phyloP scores from a whole-genome alignment of 2,329 filamentous ascomycete genomes.

The Eutypa lata region DNA sequence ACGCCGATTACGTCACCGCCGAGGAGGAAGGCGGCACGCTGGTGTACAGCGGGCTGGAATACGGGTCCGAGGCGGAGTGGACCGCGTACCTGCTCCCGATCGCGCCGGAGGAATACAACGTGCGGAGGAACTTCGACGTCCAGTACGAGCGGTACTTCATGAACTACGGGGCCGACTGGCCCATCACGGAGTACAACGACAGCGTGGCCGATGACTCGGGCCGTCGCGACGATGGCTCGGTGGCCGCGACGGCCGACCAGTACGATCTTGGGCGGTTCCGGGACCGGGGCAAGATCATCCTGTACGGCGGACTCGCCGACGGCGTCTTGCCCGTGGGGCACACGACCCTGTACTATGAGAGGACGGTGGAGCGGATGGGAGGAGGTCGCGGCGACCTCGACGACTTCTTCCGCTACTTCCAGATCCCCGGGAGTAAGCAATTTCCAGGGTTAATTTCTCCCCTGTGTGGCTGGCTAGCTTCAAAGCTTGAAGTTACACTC shows the following conservation, averaged over 20 bases:
- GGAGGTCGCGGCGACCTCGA: slow-evolving; percentile 37
- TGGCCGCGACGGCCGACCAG: slow-evolving; percentile 23
- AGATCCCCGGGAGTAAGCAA: slow-evolving; percentile 43
- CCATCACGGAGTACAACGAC: slow-evolving; percentile 26
- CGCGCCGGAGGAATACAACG: slow-evolving; percentile 12
- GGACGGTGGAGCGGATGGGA: slow-evolving; percentile 21
- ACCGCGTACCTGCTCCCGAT: slow-evolving; percentile 22
- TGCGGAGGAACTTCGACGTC: slow-evolving; percentile 24
- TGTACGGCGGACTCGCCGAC: slow-evolving; percentile 29
- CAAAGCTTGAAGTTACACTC: too few species aligned
- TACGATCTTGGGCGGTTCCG: slow-evolving; percentile 27
- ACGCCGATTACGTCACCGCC: slow-evolving; percentile 21
- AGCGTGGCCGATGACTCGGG: slow-evolving; percentile 20
- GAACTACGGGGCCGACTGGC: slow-evolving; percentile 19
- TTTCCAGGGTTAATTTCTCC: too few species aligned
- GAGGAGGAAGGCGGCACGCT: slow-evolving; percentile 18
- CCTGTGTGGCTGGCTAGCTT: too few species aligned
- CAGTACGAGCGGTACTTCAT: slow-evolving; percentile 27
- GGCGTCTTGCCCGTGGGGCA: slow-evolving; percentile 23
- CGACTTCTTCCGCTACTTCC: slow-evolving; percentile 45
- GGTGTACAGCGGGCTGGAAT: slow-evolving; percentile 34
- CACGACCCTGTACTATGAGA: slow-evolving; percentile 25
- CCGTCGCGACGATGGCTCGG: slow-evolving; percentile 16
- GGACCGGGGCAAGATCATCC: slow-evolving; percentile 26
- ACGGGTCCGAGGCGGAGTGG: slow-evolving; percentile 39